Evolutionary conservation across 1,139 yeast genomes (phyloP).

Genomic region (Blastobotrys indianensis): DNA sequence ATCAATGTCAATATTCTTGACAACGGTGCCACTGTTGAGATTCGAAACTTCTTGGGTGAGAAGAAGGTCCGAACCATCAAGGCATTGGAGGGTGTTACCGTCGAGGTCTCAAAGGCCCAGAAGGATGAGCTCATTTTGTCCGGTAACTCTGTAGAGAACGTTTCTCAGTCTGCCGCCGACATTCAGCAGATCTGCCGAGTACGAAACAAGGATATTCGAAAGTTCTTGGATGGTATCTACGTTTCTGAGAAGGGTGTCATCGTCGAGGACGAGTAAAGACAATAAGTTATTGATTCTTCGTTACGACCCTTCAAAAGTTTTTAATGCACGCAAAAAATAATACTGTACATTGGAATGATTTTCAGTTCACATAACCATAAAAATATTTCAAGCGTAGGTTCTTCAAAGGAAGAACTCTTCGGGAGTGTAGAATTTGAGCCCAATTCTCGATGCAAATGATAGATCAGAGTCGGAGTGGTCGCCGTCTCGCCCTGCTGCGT

Average conservation of each 20-base stretch:
- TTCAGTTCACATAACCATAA: background rate
- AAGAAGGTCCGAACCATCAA: slow-evolving; percentile 86
- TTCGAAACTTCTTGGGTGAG: slow-evolving; percentile 99
- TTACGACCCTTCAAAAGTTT: background rate
- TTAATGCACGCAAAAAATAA: background rate
- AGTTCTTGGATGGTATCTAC: slow-evolving; percentile 98
- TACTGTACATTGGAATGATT: background rate
- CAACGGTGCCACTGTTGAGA: slow-evolving; percentile 76
- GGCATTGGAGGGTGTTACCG: slow-evolving; percentile 87
- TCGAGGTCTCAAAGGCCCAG: slow-evolving; percentile 74
- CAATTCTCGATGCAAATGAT: slow-evolving; percentile 55
- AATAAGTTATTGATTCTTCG: background rate
- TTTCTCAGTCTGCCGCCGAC: slow-evolving; percentile 98
- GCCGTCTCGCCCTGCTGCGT: slow-evolving; percentile 79
- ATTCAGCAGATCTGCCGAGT: slow-evolving; percentile 98
- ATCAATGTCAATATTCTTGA: slow-evolving; percentile 92
- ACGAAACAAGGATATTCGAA: slow-evolving; percentile 99
- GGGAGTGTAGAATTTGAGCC: slow-evolving; percentile 57
- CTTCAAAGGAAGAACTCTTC: slow-evolving; percentile 30
- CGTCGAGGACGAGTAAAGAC: slow-evolving; percentile 52
- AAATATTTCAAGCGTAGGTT: slow-evolving; percentile 10
- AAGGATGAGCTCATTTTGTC: slow-evolving; percentile 90
- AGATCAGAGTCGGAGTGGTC: slow-evolving; percentile 80
- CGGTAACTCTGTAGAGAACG: slow-evolving; percentile 98
- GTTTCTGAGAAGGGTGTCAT: slow-evolving; percentile 94